phyloP scores from a whole-genome alignment of 257 asterid genomes.

The Nicotiana noctiflora region DNA sequence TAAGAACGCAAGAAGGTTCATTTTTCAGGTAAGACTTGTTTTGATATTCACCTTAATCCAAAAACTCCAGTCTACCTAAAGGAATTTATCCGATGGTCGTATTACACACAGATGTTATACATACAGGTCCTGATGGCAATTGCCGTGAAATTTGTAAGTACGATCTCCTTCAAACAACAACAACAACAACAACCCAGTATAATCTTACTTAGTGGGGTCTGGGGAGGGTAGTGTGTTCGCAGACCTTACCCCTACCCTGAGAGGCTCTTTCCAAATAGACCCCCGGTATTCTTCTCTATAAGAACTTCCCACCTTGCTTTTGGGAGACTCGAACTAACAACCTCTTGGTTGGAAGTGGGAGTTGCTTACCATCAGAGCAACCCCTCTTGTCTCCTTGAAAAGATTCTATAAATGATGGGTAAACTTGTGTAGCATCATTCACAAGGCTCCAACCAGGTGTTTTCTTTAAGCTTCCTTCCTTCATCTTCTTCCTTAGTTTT shows the following conservation, averaged over 20 bases:
- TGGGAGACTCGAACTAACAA: too few species aligned
- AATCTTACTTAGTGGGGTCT: too few species aligned
- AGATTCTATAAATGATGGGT: neutral
- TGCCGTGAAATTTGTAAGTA: neutral
- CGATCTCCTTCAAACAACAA: neutral
- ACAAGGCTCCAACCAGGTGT: slow-evolving; percentile 70
- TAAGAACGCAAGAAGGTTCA: neutral
- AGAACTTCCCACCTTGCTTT: too few species aligned
- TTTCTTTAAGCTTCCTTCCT: slow-evolving; percentile 51
- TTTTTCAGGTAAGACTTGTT: neutral
- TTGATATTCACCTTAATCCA: neutral
- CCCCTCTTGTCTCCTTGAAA: too few species aligned
- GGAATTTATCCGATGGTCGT: neutral
- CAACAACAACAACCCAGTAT: too few species aligned
- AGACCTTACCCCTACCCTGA: too few species aligned
- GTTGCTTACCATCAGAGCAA: too few species aligned
- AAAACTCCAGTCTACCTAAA: neutral
- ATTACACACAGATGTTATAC: neutral
- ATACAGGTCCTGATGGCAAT: neutral
- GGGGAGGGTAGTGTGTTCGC: too few species aligned
- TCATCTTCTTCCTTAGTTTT: slow-evolving; percentile 55
- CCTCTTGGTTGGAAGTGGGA: too few species aligned
- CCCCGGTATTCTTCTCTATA: too few species aligned
- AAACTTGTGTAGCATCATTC: slow-evolving; percentile 17
- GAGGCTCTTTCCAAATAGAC: too few species aligned